Evolutionary conservation across 305 asterid species (phyloP).

Genomic region (Fraxinus angustifolia): DNA sequence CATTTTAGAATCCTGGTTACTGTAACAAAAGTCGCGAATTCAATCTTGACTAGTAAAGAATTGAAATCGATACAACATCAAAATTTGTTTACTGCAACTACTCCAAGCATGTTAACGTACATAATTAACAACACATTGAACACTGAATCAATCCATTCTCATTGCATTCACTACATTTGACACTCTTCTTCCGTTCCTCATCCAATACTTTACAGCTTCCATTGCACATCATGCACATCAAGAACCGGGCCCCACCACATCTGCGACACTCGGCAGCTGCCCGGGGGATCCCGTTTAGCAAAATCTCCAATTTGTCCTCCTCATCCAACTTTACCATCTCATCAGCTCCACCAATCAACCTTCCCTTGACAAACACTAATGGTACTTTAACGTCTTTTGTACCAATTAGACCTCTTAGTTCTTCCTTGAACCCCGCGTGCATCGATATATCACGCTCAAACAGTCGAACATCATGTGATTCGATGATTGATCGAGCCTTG

Average conservation of each 20-base stretch:
- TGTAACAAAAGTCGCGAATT: neutral
- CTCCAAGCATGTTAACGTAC: constrained; percentile 6
- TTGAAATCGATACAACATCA: neutral
- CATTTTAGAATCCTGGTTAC: constrained; percentile 13
- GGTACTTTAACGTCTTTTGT: constrained; percentile 65
- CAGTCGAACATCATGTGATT: constrained; percentile 46
- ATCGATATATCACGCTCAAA: constrained; percentile 72
- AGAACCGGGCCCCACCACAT: constrained; percentile 70
- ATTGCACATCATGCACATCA: constrained; percentile 67
- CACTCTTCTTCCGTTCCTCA: constrained; percentile 56
- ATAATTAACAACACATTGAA: constrained; percentile 50
- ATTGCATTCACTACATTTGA: constrained; percentile 69
- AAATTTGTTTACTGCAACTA: neutral
- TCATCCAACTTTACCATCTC: constrained; percentile 74
- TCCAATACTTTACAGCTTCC: constrained; percentile 79
- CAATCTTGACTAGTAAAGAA: neutral
- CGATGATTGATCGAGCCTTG: constrained; percentile 52
- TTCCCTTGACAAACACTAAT: constrained; percentile 70
- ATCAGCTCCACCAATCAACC: constrained; percentile 79
- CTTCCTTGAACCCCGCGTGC: constrained; percentile 77
- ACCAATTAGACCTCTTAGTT: constrained; percentile 55
- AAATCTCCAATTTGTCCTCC: constrained; percentile 60
- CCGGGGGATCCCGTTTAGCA: constrained; percentile 56
- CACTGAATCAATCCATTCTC: constrained; percentile 89
- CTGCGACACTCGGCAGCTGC: constrained; percentile 43